Percentiles rank a stretch among this genome's conserved stretches.
Conservation (phyloP, 2,329 filamentous ascomycete species). For the Arthrobotrys pseudoclavata region DNA sequence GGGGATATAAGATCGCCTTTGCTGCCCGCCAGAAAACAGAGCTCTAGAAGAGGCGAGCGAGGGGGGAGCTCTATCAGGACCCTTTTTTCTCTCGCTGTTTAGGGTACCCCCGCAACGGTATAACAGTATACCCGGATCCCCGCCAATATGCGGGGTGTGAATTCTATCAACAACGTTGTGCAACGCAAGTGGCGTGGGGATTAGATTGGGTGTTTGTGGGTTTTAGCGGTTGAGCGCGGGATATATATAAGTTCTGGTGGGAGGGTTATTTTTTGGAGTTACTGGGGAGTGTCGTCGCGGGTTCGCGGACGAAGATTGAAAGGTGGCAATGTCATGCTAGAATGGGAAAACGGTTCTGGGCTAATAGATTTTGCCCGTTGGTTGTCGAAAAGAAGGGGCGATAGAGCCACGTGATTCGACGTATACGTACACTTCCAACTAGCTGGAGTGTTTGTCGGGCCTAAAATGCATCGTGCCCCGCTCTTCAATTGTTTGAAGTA, state of each 20-base stretch:
- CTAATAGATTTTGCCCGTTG: slow-evolving; percentile 21
- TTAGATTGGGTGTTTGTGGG: slow-evolving; percentile 1
- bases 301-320: slow-evolving; percentile 28
- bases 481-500: slow-evolving; percentile 5
- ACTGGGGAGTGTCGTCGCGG: slow-evolving; percentile 20
- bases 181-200: slow-evolving; percentile 23
- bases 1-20: slow-evolving; percentile 1
- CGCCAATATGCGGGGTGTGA: slow-evolving; percentile 26
- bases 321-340: slow-evolving; percentile 31
- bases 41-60: neutral
- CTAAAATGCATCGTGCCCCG: slow-evolving; percentile 34
- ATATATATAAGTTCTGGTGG: neutral
- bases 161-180: slow-evolving; percentile 25
- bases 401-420: slow-evolving; percentile 34
- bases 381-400: slow-evolving; percentile 25
- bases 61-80: slow-evolving; percentile 14
- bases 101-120: slow-evolving; percentile 27
- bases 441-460: slow-evolving; percentile 26
- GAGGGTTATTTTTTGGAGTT: neutral
- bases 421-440: slow-evolving; percentile 34
- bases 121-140: slow-evolving; percentile 21
- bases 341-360: slow-evolving; percentile 12
- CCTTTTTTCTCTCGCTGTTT: slow-evolving; percentile 16
- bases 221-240: slow-evolving; percentile 5
- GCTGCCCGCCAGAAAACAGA: neutral